These are phyloP conservation scores for Mytilinidion resinicola DNA, from an alignment of 495 filamentous ascomycete species.

Conservation along the genomic window DNA sequence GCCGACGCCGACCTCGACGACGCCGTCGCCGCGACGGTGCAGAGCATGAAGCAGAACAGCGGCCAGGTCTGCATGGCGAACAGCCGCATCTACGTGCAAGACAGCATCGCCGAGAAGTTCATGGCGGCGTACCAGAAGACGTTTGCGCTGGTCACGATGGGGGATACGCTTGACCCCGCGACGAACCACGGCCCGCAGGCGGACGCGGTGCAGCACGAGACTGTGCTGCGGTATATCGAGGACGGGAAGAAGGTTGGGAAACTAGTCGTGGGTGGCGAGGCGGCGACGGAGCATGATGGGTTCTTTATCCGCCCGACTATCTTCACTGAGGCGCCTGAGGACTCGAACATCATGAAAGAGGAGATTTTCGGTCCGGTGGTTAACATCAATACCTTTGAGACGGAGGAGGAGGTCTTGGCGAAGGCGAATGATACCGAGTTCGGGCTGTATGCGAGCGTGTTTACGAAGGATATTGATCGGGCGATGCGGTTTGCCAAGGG, in stretches of 20 bases:
- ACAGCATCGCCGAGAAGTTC: slow-evolving; percentile 33
- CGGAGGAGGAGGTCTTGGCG: slow-evolving; percentile 39
- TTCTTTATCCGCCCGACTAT: slow-evolving; percentile 48
- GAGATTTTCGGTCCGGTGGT: slow-evolving; percentile 49
- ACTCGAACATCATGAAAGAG: slow-evolving; percentile 38
- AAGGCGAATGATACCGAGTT: slow-evolving; percentile 42
- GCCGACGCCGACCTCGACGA: slow-evolving; percentile 34
- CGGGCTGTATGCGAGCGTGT: slow-evolving; percentile 35
- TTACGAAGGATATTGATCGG: slow-evolving; percentile 29
- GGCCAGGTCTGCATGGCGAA: slow-evolving; percentile 38
- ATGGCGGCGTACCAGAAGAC: slow-evolving; percentile 27
- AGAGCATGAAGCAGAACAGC: slow-evolving; percentile 22
- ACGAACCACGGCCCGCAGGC: slow-evolving; percentile 35
- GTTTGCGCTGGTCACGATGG: slow-evolving; percentile 22
- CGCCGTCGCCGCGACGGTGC: slow-evolving; percentile 28
- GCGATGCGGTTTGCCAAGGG: slow-evolving; percentile 30
- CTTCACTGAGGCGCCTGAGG: slow-evolving; percentile 40
- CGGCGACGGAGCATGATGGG: slow-evolving; percentile 31
- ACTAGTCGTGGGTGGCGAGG: slow-evolving; percentile 11
- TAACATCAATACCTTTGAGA: slow-evolving; percentile 38
- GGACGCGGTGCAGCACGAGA: slow-evolving; percentile 27
- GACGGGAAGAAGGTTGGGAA: slow-evolving; percentile 23
- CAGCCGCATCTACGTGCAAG: slow-evolving; percentile 38
- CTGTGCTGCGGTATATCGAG: slow-evolving; percentile 26
- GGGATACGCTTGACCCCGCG: slow-evolving; percentile 32